A percentile compares a stretch with the other conserved stretches of the same genome.
These are phyloP conservation scores for Populus simonii DNA, from an alignment of 345 rosid species.

Conservation along the genomic window DNA sequence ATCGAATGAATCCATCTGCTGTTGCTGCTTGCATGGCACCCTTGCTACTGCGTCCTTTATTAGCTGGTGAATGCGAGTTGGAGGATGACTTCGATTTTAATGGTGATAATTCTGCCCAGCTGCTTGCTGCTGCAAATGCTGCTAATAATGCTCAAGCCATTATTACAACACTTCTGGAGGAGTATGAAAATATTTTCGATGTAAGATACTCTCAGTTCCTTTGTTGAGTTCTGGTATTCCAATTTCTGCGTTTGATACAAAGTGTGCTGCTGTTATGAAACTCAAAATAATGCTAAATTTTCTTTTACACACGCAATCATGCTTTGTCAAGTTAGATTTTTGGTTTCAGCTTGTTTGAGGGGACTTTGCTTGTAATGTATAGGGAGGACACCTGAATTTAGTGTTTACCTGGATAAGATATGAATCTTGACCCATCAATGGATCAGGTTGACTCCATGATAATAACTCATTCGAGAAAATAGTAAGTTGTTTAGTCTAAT, in stretches of 20 bases:
- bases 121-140: conserved; percentile 99
- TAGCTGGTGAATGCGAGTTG: conserved; percentile 96
- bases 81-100: conserved; percentile 80
- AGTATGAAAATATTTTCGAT: conserved; percentile 78
- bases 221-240: conserved; percentile 1
- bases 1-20: conserved; percentile 93
- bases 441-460: neutral
- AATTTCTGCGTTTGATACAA: neutral
- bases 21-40: conserved; percentile 99
- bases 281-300: neutral
- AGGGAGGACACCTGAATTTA: neutral
- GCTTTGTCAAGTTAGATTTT: neutral
- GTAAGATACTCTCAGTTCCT: conserved; percentile 49
- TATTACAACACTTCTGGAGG: conserved; percentile 79
- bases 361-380: neutral
- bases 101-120: conserved; percentile 94
- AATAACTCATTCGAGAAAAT: neutral
- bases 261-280: conserved; percentile 1
- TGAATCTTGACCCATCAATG: neutral
- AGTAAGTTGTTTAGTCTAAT: neutral
- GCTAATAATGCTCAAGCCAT: conserved; percentile 95
- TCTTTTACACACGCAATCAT: neutral
- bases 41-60: conserved; percentile 80
- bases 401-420: neutral
- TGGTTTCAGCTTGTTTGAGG: neutral